Evolutionary conservation across 1,284 basidiomycete species (phyloP), one percentile per base, ranked within the genome.

Genomic region (Cutaneotrichosporon curvatum): DNA sequence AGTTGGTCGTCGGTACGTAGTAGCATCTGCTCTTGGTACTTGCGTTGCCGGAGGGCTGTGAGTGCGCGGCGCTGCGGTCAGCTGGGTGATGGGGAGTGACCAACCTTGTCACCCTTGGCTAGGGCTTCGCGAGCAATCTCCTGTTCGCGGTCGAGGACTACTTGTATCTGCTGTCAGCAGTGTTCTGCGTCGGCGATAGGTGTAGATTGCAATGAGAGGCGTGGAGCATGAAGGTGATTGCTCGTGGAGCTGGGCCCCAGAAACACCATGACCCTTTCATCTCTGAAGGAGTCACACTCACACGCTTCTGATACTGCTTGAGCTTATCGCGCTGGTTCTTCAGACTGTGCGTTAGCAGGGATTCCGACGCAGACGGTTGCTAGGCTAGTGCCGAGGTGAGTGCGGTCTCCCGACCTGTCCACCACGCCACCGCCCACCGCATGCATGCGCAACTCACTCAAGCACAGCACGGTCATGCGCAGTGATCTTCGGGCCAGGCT

Each of bases 311-410:
- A 63, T 97, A 98, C 68, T 92, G 89, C 67, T 81, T 85, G 53
- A 98, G 76, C 68, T 92, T 94, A 72, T 98, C 95, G 37, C 95
- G 79, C 71, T 98, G 94, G 40, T 95, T 72, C 72, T 98, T 98
- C 56, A 98, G 78, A 65, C 90, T 85, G 63, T 6, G 12, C n/a
- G 4, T 28, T 37, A 47, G 48, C 50, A 50, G 15, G 22, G 35
- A 5, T 42, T 11, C 3, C 11, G 8, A 31, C 40, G 39, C 43
- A 38, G n/a, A n/a, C n/a, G n/a, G n/a, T n/a, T n/a, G n/a, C n/a
- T n/a, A n/a, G n/a, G n/a, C n/a, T n/a, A n/a, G n/a, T n/a, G n/a
- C n/a, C n/a, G n/a, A 37, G 35, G 11, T 18, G 35, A 21, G 4
- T 22, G 21, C n/a, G n/a, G n/a, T n/a, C n/a, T n/a, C n/a, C n/a